phyloP scores from a whole-genome alignment of 2,329 filamentous ascomycete species.

The Aureobasidium sp. region DNA sequence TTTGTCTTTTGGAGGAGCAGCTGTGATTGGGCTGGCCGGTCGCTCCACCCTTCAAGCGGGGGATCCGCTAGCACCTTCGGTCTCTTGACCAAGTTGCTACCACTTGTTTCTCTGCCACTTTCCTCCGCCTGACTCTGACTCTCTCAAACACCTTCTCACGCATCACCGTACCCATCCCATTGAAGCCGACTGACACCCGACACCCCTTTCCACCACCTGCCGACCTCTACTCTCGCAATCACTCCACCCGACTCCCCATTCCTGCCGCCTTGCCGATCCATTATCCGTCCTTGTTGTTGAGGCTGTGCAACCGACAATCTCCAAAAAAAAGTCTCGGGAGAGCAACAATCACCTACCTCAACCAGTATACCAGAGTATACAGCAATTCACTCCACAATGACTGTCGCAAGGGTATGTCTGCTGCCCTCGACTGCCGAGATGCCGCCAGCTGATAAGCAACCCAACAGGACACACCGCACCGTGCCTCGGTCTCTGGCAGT shows the following conservation, averaged over 20 bases:
- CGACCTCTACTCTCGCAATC: not conserved
- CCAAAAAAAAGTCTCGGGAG: constrained; percentile 11
- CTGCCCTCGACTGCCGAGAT: not conserved
- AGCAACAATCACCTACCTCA: not conserved
- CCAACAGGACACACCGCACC: constrained; percentile 33
- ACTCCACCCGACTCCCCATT: not conserved
- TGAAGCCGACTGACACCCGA: not conserved
- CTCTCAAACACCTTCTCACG: not conserved
- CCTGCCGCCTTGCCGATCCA: constrained; percentile 7
- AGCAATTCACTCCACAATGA: constrained; percentile 2
- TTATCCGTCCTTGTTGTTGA: constrained; percentile 7
- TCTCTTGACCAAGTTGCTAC: constrained; percentile 1
- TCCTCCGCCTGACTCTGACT: constrained; percentile 5
- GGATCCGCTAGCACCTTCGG: constrained; percentile 6
- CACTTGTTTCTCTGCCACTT: not conserved
- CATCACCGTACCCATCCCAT: not conserved
- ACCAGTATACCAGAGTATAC: not conserved
- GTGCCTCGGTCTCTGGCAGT: constrained; percentile 49
- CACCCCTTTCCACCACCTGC: not conserved
- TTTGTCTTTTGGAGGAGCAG: not conserved
- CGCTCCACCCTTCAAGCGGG: constrained; percentile 8
- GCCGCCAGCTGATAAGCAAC: not conserved
- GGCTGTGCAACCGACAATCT: constrained; percentile 10
- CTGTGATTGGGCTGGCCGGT: constrained; percentile 2
- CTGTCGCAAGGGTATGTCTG: constrained; percentile 7